Evolutionary conservation across 345 rosid genomes (phyloP).

Genomic region (Pelargonium nanum): DNA sequence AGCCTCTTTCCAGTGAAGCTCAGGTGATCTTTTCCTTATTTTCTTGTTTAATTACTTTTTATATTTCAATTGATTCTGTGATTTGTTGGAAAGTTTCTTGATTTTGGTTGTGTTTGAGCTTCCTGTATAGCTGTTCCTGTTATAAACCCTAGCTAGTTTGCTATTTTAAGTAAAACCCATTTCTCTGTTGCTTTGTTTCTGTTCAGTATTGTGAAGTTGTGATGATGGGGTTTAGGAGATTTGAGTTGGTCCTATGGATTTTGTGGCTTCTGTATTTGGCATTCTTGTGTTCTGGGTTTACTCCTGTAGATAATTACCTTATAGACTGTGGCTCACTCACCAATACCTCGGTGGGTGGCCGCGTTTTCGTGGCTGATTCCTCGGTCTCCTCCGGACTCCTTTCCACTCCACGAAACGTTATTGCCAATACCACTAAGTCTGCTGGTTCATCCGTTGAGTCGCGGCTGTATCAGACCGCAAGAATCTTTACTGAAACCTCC

Average conservation of each 20-base stretch:
- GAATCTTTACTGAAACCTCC: slow-evolving; percentile 48
- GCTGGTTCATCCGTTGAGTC: slow-evolving; percentile 30
- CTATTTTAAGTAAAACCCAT: not conserved
- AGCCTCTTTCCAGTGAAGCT: not conserved
- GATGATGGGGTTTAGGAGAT: not conserved
- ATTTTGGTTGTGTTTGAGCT: not conserved
- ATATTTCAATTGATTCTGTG: no score
- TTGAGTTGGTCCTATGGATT: slow-evolving; percentile 16
- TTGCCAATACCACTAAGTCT: slow-evolving; percentile 31
- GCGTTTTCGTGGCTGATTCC: slow-evolving; percentile 55
- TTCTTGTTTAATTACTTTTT: not conserved
- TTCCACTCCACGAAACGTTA: slow-evolving; percentile 30
- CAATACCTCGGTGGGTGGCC: slow-evolving; percentile 38
- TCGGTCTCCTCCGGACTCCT: slow-evolving; percentile 36
- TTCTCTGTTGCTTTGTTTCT: not conserved
- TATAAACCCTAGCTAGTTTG: not conserved
- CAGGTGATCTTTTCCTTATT: not conserved
- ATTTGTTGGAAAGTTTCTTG: no score
- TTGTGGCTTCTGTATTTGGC: slow-evolving; percentile 27
- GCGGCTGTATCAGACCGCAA: slow-evolving; percentile 60
- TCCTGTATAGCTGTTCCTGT: no score
- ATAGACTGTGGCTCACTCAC: slow-evolving; percentile 69
- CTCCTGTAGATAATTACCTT: slow-evolving; percentile 58
- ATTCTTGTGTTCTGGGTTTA: slow-evolving; percentile 41
- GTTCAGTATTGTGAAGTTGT: not conserved